A percentile compares a stretch with the other conserved stretches of the same genome.
Evolutionary conservation across 495 filamentous ascomycete species (phyloP).

Genomic region (Trichoderma virens): DNA sequence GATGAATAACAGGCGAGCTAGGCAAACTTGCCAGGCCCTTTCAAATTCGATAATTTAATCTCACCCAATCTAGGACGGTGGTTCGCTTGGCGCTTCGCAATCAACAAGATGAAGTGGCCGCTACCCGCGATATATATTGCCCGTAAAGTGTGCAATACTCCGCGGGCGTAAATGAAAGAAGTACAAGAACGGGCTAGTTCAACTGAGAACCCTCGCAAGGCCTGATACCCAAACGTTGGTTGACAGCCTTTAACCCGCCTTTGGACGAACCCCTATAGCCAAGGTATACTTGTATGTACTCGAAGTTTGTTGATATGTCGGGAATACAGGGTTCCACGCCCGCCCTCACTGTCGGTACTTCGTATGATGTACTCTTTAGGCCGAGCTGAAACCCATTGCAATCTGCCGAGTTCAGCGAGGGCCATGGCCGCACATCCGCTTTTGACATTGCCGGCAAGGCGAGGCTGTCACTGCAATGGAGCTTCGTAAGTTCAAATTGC

Average conservation of each 20-base stretch:
- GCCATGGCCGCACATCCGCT: background rate
- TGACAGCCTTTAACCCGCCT: background rate
- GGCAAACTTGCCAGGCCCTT: background rate
- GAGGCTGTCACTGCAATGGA: background rate
- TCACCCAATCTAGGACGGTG: background rate
- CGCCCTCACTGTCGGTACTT: background rate
- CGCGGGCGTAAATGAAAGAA: background rate
- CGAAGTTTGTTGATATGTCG: background rate
- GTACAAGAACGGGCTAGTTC: background rate
- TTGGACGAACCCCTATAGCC: background rate
- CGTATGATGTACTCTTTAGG: background rate
- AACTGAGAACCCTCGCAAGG: background rate
- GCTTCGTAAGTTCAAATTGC: background rate
- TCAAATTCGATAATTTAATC: background rate
- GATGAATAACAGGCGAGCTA: background rate
- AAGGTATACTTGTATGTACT: no score
- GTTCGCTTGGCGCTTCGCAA: background rate
- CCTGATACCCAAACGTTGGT: conserved; percentile 3
- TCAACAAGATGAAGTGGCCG: background rate
- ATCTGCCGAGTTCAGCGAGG: background rate
- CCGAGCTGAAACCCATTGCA: background rate
- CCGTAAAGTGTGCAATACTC: background rate
- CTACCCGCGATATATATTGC: no score
- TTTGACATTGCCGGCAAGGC: background rate
- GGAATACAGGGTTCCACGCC: background rate